Base-by-base conservation (phyloP, 2,329 filamentous ascomycete genomes). In the Microsporum canis region DNA sequence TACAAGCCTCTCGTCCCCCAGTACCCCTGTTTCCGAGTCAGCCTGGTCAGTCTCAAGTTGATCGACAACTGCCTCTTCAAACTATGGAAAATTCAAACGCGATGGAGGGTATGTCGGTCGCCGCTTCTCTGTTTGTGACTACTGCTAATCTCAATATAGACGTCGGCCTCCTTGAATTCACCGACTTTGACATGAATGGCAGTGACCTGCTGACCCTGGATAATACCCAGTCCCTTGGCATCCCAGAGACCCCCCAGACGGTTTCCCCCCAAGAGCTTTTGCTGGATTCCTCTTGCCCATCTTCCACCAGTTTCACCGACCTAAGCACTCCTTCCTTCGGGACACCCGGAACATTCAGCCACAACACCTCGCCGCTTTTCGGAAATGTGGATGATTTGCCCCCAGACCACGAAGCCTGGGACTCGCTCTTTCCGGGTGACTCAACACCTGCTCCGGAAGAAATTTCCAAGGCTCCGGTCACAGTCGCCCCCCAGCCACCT, bases 261-360 rank as follows among this genome's bases (percentile, higher is more conserved):
- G 83, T 96, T 64, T 96, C 91, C 64, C 91, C 91, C 23, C 86
- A 88, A 73, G 90, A 96, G 69, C 79, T 95, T 66, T 77, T 87
- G 66, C 79, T 91, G 68, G 59, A 59, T 14, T 84, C 84, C 69
- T 95, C 89, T 64, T 84, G 89, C 41, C 91, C 91, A 34, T 89
- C 89, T 70, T 95, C 91, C 1, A 82, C 86, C 55, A 85, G 88
- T 38, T 84, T 94, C 71, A 95, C 91, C 39, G 85, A 90, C 65
- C 71, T 96, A 74, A 95, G 90, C 61, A 94, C 91, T 63, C 91
- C 91, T 51, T 86, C 84, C 69, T 82, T 88, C 70, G 88, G 86
- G 68, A 95, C 89, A 59, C 89, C 89, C 8, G 87, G 69, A 8
- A 71, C 84, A 62, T 85, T 87, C 69, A 82, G 80, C 71, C 89